These are phyloP conservation scores for Echites panduratus DNA, from an alignment of 257 asterid genomes.

Conservation along the genomic window DNA sequence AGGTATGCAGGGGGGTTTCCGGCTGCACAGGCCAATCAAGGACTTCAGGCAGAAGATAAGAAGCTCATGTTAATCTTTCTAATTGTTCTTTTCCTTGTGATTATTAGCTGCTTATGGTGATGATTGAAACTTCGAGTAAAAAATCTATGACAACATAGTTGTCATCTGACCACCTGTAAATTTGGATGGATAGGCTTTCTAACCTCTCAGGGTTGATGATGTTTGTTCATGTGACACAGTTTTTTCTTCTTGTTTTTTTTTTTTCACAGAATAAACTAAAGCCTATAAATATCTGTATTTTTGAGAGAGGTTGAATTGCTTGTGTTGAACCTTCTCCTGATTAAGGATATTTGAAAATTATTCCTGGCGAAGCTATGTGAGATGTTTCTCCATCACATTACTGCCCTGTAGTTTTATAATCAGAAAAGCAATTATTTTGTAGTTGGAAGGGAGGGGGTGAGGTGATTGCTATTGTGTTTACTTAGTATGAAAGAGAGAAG, in stretches of 20 bases:
- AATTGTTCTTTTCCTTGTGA: slow-evolving; percentile 31
- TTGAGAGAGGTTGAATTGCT: background rate
- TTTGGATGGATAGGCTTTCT: background rate
- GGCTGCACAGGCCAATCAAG: slow-evolving; percentile 22
- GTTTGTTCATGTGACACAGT: background rate
- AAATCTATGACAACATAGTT: background rate
- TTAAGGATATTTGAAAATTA: background rate
- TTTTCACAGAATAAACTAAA: too few relatives aligned
- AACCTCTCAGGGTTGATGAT: background rate
- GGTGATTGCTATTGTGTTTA: too few relatives aligned
- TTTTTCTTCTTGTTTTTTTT: background rate
- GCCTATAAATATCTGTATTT: background rate
- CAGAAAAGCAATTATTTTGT: too few relatives aligned
- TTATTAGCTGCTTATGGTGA: slow-evolving; percentile 9
- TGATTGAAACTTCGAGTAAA: background rate
- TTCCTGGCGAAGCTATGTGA: background rate
- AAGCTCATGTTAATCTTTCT: slow-evolving; percentile 41
- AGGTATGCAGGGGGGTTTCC: slow-evolving; percentile 34
- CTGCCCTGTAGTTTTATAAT: background rate
- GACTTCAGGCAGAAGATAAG: slow-evolving; percentile 39
- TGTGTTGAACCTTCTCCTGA: background rate
- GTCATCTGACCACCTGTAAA: slow-evolving; percentile 7
- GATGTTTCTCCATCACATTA: too few relatives aligned
- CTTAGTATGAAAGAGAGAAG: too few relatives aligned
- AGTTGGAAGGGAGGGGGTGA: too few relatives aligned